Evolutionary conservation across 2,329 filamentous ascomycete species (phyloP).

Genomic region (Aspergillus spinulosporus): DNA sequence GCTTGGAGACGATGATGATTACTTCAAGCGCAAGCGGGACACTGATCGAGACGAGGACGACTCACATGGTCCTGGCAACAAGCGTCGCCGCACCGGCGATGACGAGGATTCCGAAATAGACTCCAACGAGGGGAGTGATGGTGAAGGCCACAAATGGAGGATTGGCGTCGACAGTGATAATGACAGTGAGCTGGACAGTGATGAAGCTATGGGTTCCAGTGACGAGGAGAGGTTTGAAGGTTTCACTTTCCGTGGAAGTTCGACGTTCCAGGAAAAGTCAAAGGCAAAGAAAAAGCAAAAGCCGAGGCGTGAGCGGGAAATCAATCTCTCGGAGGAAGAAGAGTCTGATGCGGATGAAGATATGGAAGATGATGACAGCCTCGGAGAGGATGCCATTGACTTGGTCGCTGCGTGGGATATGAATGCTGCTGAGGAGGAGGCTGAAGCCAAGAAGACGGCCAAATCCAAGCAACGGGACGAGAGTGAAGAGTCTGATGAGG

Average conservation of each 20-base stretch:
- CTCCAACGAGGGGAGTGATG: conserved; percentile 76
- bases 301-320: conserved; percentile 36
- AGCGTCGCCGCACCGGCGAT: conserved; percentile 44
- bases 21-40: conserved; percentile 41
- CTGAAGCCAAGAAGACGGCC: conserved; percentile 33
- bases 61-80: conserved; percentile 43
- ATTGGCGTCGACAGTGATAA: conserved; percentile 70
- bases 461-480: conserved; percentile 31
- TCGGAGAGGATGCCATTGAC: conserved; percentile 65
- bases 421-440: conserved; percentile 47
- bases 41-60: conserved; percentile 38
- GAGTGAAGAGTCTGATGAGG: conserved; percentile 38
- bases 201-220: conserved; percentile 84
- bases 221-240: conserved; percentile 83
- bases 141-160: conserved; percentile 81
- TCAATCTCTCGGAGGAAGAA: conserved; percentile 54
- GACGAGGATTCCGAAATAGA: conserved; percentile 51
- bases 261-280: conserved; percentile 41
- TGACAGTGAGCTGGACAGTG: conserved; percentile 69
- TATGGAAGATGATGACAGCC: conserved; percentile 55
- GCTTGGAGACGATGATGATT: conserved; percentile 58
- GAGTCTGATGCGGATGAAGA: conserved; percentile 44
- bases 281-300: conserved; percentile 27
- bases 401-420: conserved; percentile 62
- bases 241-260: conserved; percentile 67